Percentiles rank a stretch among this genome's conserved stretches.
Evolutionary conservation across 345 rosid genomes (phyloP).

Genomic region (Triadica sebifera): DNA sequence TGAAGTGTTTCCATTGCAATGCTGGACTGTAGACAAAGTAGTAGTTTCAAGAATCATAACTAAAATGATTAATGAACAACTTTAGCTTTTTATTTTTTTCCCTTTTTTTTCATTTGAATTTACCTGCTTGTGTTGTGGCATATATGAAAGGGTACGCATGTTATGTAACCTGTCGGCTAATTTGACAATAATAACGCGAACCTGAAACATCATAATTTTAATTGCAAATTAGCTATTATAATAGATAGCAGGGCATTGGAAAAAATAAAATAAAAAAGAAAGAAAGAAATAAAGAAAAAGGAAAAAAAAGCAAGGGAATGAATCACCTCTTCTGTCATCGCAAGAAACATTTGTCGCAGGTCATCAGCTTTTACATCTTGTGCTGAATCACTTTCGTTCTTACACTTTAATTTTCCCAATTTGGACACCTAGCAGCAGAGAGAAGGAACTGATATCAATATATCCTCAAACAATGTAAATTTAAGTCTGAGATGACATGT

Average conservation of each 20-base stretch:
- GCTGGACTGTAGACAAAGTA: conserved; percentile 67
- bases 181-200: conserved; percentile 97
- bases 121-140: conserved; percentile 99
- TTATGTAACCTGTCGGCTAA: conserved; percentile 97
- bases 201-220: conserved; percentile 50
- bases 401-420: conserved; percentile 86
- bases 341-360: conserved; percentile 93
- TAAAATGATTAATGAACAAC: conserved; percentile 9
- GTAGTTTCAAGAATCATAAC: conserved; percentile 26
- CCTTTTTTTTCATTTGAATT: not conserved
- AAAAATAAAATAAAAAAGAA: too few relatives aligned
- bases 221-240: conserved; percentile 14
- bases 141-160: conserved; percentile 90
- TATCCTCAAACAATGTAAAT: conserved; percentile 11
- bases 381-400: conserved; percentile 62
- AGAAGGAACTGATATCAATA: conserved; percentile 4
- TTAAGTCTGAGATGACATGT: conserved; percentile 8
- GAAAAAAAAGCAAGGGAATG: not conserved
- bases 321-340: conserved; percentile 95
- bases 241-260: conserved; percentile 16
- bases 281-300: too few relatives aligned
- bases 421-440: conserved; percentile 69
- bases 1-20: conserved; percentile 95
- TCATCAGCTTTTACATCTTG: conserved; percentile 99
- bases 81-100: not conserved